Conservation (phyloP, 345 rosid genomes). For the Bruguiera gymnorhiza region DNA sequence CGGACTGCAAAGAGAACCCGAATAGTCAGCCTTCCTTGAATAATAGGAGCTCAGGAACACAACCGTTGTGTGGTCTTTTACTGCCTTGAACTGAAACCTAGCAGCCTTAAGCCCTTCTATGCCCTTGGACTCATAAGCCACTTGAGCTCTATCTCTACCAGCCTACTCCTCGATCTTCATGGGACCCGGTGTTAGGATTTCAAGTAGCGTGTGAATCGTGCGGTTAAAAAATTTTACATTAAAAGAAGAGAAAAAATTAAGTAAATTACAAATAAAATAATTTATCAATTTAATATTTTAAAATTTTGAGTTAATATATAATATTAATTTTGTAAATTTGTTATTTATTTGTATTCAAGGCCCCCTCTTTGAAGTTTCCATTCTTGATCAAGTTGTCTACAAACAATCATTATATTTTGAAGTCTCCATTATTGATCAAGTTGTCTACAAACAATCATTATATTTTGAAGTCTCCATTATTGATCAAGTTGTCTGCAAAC, state of each 20-base stretch:
- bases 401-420: not conserved
- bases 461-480: not conserved
- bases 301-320: no score
- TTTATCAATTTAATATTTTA: no score
- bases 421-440: not conserved
- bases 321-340: no score
- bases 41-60: constrained; percentile 66
- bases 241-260: no score
- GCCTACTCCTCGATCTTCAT: constrained; percentile 63
- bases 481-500: no score
- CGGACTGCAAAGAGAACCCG: constrained; percentile 78
- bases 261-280: no score
- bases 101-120: constrained; percentile 52
- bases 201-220: no score
- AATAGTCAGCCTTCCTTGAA: constrained; percentile 52
- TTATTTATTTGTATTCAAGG: constrained; percentile 48
- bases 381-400: constrained; percentile 69
- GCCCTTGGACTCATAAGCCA: constrained; percentile 54
- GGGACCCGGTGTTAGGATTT: constrained; percentile 45
- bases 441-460: constrained; percentile 41
- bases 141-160: constrained; percentile 40
- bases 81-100: constrained; percentile 49
- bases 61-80: constrained; percentile 45
- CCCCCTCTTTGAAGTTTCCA: constrained; percentile 70
- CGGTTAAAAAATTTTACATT: no score